Evolutionary conservation across 129 eudicot genomes (phyloP), one percentile per base, ranked within the genome.

Genomic region (Rutidosis leptorrhynchoides): DNA sequence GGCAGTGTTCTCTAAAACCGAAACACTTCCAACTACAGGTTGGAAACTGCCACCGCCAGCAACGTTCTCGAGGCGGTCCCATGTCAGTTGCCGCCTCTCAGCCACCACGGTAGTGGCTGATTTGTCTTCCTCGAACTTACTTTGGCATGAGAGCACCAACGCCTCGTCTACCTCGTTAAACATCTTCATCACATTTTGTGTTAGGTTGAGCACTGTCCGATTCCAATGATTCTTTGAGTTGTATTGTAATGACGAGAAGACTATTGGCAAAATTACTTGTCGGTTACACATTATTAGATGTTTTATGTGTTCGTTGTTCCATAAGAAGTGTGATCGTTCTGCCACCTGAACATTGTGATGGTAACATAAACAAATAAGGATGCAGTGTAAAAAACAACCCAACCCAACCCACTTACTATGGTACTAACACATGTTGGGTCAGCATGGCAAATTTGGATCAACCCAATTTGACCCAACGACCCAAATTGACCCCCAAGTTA

Each of bases 181-280:
- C 69, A 80, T 79, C 28, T 84, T 88, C 77, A 78, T 74, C 17
- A 84, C 84, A 42, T 88, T 88, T 58, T 82, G 78, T 20, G 96
- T 83, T 23, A 82, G 74, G 82, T 78, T 88, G 28, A 84, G 81
- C 42, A 88, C 91, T 2, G 96, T 80, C 21, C 82, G 85, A 77
- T 88, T 82, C 91, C 91, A 82, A 72, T 88, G 96, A 63, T 80
- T 80, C 51, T 62, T 70, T 11, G 86, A 77, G 79, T 82, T 84
- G 42, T 64, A 61, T 74, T 88, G 86, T 57, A 88, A 71, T 33
- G 86, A 85, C 23, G 96, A 74, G 75, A 78, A 73, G 53, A 84
- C 76, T 33, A 88, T 77, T 0, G 96, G 96, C 83, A 88, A 74
- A 14, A 88, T 84, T 73, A 80, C 85, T 29, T 80, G 83, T 24